Percentiles rank a stretch among this genome's conserved stretches.
Conservation (phyloP, 805 yeast genomes). For the Spencermartinsiella europaea region DNA sequence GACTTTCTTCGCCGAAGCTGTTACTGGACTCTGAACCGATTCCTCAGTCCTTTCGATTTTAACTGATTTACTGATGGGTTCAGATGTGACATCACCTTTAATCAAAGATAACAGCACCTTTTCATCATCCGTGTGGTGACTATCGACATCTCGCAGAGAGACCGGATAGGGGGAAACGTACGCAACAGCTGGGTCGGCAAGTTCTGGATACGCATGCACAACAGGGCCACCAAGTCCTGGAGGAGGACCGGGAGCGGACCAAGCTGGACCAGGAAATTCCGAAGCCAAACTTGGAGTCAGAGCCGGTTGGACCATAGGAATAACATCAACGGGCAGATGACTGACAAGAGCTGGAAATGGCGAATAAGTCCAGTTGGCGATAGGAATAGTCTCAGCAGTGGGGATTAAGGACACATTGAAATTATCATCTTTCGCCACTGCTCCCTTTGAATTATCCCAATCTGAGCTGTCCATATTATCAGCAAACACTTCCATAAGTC, state of each 20-base stretch:
- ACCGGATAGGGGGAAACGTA: background rate
- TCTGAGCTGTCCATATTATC: background rate
- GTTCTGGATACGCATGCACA: background rate
- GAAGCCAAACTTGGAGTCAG: background rate
- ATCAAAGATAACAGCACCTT: slow-evolving; percentile 5
- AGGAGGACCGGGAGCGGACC: background rate
- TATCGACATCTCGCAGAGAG: background rate
- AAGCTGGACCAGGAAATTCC: background rate
- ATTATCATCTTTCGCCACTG: background rate
- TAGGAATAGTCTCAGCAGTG: background rate
- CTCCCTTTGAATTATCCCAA: background rate
- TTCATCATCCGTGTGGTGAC: slow-evolving; percentile 3
- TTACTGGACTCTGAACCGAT: too few relatives aligned
- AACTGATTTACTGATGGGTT: too few relatives aligned
- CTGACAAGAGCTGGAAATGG: background rate
- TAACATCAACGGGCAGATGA: background rate
- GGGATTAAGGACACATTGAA: background rate
- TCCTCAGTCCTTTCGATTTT: too few relatives aligned
- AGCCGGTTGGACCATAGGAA: background rate
- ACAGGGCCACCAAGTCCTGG: background rate
- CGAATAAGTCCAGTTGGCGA: background rate
- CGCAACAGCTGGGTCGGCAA: background rate
- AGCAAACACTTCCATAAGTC: background rate
- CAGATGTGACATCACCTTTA: slow-evolving; percentile 1
- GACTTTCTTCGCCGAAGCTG: too few relatives aligned